These are phyloP conservation scores for Daldinia loculata DNA, from an alignment of 495 filamentous ascomycete genomes.

Conservation along the genomic window DNA sequence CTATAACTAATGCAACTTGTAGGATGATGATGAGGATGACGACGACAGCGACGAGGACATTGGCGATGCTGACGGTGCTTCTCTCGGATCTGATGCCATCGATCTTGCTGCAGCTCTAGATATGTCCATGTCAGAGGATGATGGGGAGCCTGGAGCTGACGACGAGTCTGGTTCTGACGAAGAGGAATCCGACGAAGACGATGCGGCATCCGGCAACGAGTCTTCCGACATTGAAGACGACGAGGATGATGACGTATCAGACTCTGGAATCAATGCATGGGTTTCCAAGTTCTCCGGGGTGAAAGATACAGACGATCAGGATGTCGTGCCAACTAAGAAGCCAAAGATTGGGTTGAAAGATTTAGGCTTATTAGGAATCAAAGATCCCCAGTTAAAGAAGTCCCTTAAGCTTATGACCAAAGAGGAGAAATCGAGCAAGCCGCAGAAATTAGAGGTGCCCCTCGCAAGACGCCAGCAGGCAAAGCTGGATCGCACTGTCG, in stretches of 20 bases:
- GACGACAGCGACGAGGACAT: slow-evolving; percentile 64
- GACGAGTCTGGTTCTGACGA: slow-evolving; percentile 58
- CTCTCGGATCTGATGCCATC: slow-evolving; percentile 82
- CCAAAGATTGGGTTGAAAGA: slow-evolving; percentile 83
- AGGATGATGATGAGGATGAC: slow-evolving; percentile 28
- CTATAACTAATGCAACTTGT: slow-evolving; percentile 42
- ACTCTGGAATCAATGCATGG: slow-evolving; percentile 66
- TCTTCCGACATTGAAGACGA: slow-evolving; percentile 55
- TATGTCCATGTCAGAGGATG: slow-evolving; percentile 62
- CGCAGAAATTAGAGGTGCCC: slow-evolving; percentile 82
- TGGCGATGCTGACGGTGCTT: slow-evolving; percentile 62
- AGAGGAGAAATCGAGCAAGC: slow-evolving; percentile 59
- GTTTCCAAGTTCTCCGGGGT: slow-evolving; percentile 70
- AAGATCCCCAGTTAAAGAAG: slow-evolving; percentile 78
- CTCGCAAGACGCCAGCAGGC: slow-evolving; percentile 91
- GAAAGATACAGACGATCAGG: slow-evolving; percentile 47
- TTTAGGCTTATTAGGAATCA: slow-evolving; percentile 72
- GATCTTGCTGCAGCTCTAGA: slow-evolving; percentile 86
- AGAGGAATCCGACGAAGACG: slow-evolving; percentile 56
- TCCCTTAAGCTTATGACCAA: slow-evolving; percentile 74
- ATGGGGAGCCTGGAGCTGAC: slow-evolving; percentile 52
- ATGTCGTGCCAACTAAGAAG: slow-evolving; percentile 52
- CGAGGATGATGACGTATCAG: slow-evolving; percentile 65
- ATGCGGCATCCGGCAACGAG: slow-evolving; percentile 55
- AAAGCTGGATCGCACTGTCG: slow-evolving; percentile 80